These are phyloP conservation scores for Penicillium tannophilum DNA, from an alignment of 495 filamentous ascomycete species.

Conservation along the genomic window DNA sequence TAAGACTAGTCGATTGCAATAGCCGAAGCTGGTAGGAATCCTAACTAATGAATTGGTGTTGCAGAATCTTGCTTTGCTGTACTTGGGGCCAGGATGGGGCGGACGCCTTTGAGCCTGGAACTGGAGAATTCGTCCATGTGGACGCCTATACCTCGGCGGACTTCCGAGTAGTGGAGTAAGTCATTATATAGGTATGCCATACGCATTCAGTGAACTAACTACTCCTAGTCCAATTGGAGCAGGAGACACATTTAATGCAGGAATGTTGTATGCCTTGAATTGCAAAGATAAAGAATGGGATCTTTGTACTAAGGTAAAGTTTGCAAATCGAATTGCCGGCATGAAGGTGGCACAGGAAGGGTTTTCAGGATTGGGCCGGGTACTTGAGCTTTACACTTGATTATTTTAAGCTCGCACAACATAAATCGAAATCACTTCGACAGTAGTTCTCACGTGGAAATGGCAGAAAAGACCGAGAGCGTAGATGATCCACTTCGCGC, in stretches of 20 bases:
- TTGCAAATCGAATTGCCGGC: conserved; percentile 68
- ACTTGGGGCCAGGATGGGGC: conserved; percentile 71
- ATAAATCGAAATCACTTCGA: no score
- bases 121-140: conserved; percentile 41
- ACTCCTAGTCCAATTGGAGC: conserved; percentile 63
- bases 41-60: neutral
- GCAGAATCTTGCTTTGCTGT: conserved; percentile 60
- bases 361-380: conserved; percentile 54
- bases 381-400: conserved; percentile 16
- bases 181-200: conserved; percentile 9
- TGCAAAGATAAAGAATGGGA: conserved; percentile 55
- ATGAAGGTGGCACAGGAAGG: conserved; percentile 68
- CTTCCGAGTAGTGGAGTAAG: conserved; percentile 64
- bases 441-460: no score
- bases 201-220: conserved; percentile 7
- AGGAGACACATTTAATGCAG: conserved; percentile 76
- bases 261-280: conserved; percentile 63
- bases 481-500: neutral
- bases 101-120: conserved; percentile 43
- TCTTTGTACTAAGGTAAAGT: conserved; percentile 52
- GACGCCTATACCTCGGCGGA: conserved; percentile 45
- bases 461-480: no score
- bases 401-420: neutral
- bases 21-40: neutral
- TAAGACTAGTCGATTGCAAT: conserved; percentile 20